A percentile compares a stretch with the other conserved stretches of the same genome.
phyloP scores from a whole-genome alignment of 116 monocot genomes.

The Posidonia oceanica region DNA sequence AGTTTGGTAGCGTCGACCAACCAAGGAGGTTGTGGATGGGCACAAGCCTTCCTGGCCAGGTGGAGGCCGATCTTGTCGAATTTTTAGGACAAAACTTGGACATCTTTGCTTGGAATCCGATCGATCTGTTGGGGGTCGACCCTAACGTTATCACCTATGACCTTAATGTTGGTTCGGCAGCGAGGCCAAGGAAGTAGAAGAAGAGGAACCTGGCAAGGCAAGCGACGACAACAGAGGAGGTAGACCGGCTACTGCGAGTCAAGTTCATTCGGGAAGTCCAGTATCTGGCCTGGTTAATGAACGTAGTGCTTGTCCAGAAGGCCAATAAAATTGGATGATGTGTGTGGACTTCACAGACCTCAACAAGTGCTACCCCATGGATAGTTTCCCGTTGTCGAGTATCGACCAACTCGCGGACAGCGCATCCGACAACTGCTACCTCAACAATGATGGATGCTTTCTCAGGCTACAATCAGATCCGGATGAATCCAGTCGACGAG shows the following conservation, averaged over 20 bases:
- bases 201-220: neutral
- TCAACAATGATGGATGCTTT: neutral
- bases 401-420: neutral
- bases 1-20: too few species aligned
- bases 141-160: too few species aligned
- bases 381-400: neutral
- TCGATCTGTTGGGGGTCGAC: too few species aligned
- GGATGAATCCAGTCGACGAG: neutral
- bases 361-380: neutral
- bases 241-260: too few species aligned
- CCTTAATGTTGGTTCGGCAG: too few species aligned
- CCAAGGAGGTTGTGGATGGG: too few species aligned
- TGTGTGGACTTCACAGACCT: neutral
- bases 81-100: too few species aligned
- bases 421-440: neutral
- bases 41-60: too few species aligned
- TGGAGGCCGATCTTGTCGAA: too few species aligned
- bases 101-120: too few species aligned
- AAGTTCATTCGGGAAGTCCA: neutral
- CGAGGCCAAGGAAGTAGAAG: too few species aligned
- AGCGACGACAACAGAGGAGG: neutral
- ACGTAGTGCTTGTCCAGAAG: neutral
- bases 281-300: neutral
- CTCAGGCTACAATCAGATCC: neutral
- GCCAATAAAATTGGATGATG: neutral